Percentiles rank a stretch among this genome's conserved stretches.
phyloP scores from a whole-genome alignment of 495 filamentous ascomycete genomes.

The Hyaloscypha hepaticicola region DNA sequence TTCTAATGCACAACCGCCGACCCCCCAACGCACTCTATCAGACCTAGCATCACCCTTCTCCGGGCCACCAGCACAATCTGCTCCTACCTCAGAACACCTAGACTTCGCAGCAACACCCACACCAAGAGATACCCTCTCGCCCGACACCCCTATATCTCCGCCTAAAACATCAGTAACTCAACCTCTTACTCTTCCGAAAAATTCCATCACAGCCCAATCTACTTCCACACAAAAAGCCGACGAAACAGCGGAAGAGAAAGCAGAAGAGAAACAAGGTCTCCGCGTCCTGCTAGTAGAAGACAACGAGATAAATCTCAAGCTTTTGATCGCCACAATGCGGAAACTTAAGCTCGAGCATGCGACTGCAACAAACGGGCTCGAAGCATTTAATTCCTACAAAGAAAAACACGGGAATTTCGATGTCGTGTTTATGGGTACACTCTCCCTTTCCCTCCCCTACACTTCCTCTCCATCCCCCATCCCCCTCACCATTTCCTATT shows the following conservation, averaged over 20 bases:
- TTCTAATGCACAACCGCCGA: neutral
- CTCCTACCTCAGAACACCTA: neutral
- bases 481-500: neutral
- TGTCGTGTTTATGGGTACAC: conserved; percentile 57
- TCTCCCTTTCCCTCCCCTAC: neutral
- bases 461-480: conserved; percentile 2
- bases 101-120: conserved; percentile 8
- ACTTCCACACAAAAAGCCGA: conserved; percentile 15
- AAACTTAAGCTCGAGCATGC: conserved; percentile 43
- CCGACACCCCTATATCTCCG: conserved; percentile 10
- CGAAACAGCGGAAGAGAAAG: conserved; percentile 41
- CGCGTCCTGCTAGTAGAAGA: conserved; percentile 69
- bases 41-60: neutral
- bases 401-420: conserved; percentile 40
- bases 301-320: conserved; percentile 72
- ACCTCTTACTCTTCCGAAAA: conserved; percentile 9
- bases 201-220: too few relatives aligned
- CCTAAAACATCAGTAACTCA: conserved; percentile 22
- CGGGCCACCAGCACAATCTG: neutral
- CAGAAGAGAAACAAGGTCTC: conserved; percentile 34
- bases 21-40: neutral
- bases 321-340: conserved; percentile 60
- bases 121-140: neutral
- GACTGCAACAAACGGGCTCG: conserved; percentile 43
- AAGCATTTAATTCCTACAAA: conserved; percentile 43